phyloP scores from a whole-genome alignment of 2,329 filamentous ascomycete species.

The Catunica adiposa region DNA sequence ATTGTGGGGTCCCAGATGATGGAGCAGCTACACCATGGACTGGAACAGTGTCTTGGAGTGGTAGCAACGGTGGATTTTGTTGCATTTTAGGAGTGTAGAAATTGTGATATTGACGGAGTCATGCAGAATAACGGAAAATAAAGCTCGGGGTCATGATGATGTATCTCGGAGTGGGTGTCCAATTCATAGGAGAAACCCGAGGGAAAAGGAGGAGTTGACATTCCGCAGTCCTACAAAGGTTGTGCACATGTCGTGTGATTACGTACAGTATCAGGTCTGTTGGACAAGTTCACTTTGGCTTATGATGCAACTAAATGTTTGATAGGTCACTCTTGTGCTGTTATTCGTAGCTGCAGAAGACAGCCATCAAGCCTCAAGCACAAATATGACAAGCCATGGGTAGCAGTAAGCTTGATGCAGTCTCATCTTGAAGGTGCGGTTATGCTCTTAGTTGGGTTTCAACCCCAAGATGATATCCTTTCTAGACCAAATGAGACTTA shows the following conservation, averaged over 20 bases:
- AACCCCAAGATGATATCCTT: too few species aligned
- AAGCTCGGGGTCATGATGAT: too few species aligned
- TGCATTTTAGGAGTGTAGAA: background rate
- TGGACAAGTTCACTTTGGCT: background rate
- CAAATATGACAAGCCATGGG: too few species aligned
- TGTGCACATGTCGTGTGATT: background rate
- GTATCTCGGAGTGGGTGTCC: background rate
- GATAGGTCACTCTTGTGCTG: background rate
- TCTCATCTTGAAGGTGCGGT: too few species aligned
- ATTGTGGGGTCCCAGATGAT: background rate
- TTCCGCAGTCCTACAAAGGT: background rate
- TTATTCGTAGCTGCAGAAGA: too few species aligned
- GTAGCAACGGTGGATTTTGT: background rate
- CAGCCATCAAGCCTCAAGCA: constrained; percentile 1
- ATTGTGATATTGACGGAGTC: background rate
- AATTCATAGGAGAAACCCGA: background rate
- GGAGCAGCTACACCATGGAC: background rate
- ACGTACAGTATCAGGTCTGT: background rate
- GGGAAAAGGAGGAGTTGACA: background rate
- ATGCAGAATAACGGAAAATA: background rate
- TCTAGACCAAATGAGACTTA: too few species aligned
- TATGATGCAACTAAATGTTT: background rate
- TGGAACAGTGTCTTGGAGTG: background rate
- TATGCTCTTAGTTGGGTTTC: too few species aligned
- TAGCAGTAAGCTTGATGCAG: too few species aligned